A percentile compares a stretch with the other conserved stretches of the same genome.
phyloP scores from a whole-genome alignment of 1,284 basidiomycete genomes.

The Cryptococcus sp. region DNA sequence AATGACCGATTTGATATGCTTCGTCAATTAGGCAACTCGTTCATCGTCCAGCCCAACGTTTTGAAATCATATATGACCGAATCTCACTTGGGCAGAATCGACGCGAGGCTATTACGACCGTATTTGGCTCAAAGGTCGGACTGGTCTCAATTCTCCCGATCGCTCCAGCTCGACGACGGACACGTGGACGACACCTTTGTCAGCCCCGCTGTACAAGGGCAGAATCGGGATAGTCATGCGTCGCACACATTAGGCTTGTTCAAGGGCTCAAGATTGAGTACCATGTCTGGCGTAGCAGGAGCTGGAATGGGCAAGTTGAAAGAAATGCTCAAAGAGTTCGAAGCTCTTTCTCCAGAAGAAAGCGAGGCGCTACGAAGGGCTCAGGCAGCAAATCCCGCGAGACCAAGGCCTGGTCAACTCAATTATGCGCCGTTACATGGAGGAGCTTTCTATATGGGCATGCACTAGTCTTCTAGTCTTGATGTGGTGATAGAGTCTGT shows the following conservation, averaged over 20 bases:
- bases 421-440: no score
- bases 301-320: conserved; percentile 48
- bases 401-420: no score
- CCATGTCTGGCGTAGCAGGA: conserved; percentile 47
- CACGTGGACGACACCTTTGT: conserved; percentile 4
- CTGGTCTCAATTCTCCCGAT: conserved; percentile 55
- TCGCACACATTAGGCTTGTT: conserved; percentile 5
- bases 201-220: conserved; percentile 9
- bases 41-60: conserved; percentile 90
- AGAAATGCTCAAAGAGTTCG: conserved; percentile 51
- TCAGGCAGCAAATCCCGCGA: not conserved
- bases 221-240: not conserved
- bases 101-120: conserved; percentile 79
- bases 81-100: conserved; percentile 86
- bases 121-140: conserved; percentile 90
- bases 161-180: conserved; percentile 45
- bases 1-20: conserved; percentile 98
- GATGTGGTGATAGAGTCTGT: no score
- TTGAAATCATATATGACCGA: conserved; percentile 91
- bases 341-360: conserved; percentile 27
- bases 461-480: conserved; percentile 11
- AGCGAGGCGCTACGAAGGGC: conserved; percentile 10
- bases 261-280: conserved; percentile 32
- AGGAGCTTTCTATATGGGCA: conserved; percentile 15
- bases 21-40: conserved; percentile 94